Evolutionary conservation across 2,329 filamentous ascomycete species (phyloP).

Genomic region (Acrocalymma vagum): DNA sequence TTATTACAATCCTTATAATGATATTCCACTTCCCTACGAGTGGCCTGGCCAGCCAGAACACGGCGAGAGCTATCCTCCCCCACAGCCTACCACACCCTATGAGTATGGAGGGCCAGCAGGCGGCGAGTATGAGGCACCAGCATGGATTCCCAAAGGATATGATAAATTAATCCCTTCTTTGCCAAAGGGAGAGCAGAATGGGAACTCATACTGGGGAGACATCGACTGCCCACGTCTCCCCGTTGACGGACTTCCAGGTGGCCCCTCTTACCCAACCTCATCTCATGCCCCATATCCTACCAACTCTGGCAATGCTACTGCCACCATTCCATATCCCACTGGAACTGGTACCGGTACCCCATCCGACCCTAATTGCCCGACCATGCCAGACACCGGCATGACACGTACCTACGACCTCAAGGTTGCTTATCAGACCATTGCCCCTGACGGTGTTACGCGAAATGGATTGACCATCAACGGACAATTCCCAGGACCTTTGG

Average conservation of each 20-base stretch:
- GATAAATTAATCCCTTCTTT: conserved; percentile 28
- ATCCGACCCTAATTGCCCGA: conserved; percentile 22
- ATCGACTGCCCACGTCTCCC: conserved; percentile 36
- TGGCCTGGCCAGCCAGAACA: conserved; percentile 36
- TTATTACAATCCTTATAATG: conserved; percentile 41
- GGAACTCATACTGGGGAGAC: conserved; percentile 38
- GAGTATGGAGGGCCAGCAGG: conserved; percentile 30
- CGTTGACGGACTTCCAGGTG: conserved; percentile 22
- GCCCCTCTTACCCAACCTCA: conserved; percentile 8
- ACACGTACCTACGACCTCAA: conserved; percentile 39
- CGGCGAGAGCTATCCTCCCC: conserved; percentile 24
- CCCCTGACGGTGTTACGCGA: conserved; percentile 38
- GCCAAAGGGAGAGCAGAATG: conserved; percentile 32
- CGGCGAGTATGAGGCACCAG: conserved; percentile 30
- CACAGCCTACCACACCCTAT: conserved; percentile 29
- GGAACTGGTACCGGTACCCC: conserved; percentile 16
- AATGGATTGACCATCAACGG: conserved; percentile 40
- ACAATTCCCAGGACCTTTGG: conserved; percentile 40
- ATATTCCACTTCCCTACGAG: conserved; percentile 27
- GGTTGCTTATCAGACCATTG: conserved; percentile 36
- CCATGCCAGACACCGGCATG: conserved; percentile 42
- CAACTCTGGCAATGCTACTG: conserved; percentile 14
- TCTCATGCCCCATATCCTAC: conserved; percentile 16
- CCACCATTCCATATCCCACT: conserved; percentile 7
- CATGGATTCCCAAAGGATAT: conserved; percentile 33